phyloP scores from a whole-genome alignment of 306 rosid species.

The Begonia peltatifolia region DNA sequence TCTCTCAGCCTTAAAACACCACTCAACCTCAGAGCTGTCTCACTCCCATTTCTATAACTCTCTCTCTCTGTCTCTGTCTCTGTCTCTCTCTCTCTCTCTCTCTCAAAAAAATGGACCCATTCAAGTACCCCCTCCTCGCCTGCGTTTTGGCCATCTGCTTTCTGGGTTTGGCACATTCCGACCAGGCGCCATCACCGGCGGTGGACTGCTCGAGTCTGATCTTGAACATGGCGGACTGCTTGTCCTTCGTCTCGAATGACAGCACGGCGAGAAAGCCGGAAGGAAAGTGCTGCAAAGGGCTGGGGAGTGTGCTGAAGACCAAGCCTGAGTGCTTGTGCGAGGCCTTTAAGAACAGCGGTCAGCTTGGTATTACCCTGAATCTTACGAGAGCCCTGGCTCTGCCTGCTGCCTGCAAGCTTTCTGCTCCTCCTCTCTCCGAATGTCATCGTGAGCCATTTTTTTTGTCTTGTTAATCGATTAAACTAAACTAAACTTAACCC shows the following conservation, averaged over 20 bases:
- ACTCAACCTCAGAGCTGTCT: no score
- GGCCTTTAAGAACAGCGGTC: constrained; percentile 51
- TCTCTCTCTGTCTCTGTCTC: no score
- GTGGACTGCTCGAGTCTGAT: constrained; percentile 46
- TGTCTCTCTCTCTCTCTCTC: no score
- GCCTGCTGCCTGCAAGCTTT: constrained; percentile 66
- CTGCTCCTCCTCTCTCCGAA: constrained; percentile 45
- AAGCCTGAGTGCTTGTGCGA: constrained; percentile 59
- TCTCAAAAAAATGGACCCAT: no score
- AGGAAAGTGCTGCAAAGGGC: constrained; percentile 50
- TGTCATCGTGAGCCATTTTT: constrained; percentile 40
- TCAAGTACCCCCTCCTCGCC: neutral
- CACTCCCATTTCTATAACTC: no score
- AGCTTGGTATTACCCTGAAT: constrained; percentile 55
- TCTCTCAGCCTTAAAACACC: no score
- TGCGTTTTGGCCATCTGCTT: neutral
- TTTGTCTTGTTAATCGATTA: no score
- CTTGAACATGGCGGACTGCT: constrained; percentile 45
- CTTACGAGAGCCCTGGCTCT: constrained; percentile 52
- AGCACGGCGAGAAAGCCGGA: constrained; percentile 47
- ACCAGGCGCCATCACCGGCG: constrained; percentile 52
- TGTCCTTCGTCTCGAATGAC: constrained; percentile 53
- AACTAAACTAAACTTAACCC: neutral
- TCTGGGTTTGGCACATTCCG: constrained; percentile 3
- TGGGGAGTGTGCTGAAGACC: constrained; percentile 44